Evolutionary conservation across 2,329 filamentous ascomycete genomes (phyloP).

Genomic region (Fusarium palustre): DNA sequence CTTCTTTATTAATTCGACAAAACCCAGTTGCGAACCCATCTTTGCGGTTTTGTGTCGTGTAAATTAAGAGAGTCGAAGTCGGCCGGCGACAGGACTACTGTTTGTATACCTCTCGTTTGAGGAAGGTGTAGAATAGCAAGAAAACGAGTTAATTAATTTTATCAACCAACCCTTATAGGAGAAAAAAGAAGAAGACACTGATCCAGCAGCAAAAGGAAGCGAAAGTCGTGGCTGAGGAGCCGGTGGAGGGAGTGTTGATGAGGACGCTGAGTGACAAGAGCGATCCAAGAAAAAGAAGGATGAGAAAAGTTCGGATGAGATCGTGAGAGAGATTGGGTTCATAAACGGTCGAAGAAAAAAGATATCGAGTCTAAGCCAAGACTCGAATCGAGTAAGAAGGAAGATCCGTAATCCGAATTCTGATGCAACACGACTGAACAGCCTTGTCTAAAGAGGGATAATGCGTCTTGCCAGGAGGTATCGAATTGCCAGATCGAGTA

Average conservation of each 20-base stretch:
- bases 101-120: conserved; percentile 5
- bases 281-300: conserved; percentile 37
- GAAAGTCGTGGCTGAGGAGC: conserved; percentile 40
- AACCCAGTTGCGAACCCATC: conserved; percentile 58
- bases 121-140: conserved; percentile 1
- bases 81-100: conserved; percentile 40
- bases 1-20: conserved; percentile 63
- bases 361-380: conserved; percentile 4
- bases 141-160: conserved; percentile 10
- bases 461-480: conserved; percentile 25
- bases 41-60: conserved; percentile 38
- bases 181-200: conserved; percentile 60
- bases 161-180: conserved; percentile 30
- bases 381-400: conserved; percentile 13
- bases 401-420: conserved; percentile 34
- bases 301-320: conserved; percentile 27
- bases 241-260: conserved; percentile 24
- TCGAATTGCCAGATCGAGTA: conserved; percentile 25
- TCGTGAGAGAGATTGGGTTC: conserved; percentile 30
- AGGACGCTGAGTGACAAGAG: conserved; percentile 38
- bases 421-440: conserved; percentile 29
- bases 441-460: conserved; percentile 19
- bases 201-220: conserved; percentile 65
- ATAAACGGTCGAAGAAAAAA: conserved; percentile 37
- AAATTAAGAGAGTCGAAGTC: conserved; percentile 26